Evolutionary conservation across 2,329 filamentous ascomycete species (phyloP), one percentile per base, ranked within the genome.

Genomic region (Annulohypoxylon truncatum): DNA sequence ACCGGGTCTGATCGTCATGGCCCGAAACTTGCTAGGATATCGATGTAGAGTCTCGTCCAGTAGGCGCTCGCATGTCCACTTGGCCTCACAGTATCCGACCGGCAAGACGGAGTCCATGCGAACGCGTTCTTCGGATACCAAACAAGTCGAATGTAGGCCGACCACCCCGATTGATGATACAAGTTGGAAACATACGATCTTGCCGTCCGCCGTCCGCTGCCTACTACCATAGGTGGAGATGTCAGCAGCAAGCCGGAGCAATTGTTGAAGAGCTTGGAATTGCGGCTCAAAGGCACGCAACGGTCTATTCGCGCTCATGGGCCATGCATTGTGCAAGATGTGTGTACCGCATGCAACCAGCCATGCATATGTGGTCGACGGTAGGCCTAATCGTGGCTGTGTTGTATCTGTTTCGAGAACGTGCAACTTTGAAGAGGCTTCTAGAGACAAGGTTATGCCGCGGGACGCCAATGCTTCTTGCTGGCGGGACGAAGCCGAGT

Each of bases 311-410:
- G 71, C 71, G 52, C 75, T 81, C 82, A 86, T 85, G 0, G 79
- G 80, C 82, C 83, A 87, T 0, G 83, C 84, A 40, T 82, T 84
- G 71, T 86, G 83, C 13, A 84, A 58, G 35, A 88, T 80, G 61
- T 85, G 81, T 0, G 84, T 87, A 6, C 81, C 82, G 2, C 47
- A 68, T 0, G 64, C 13, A 0, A 74, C 70, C 0, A 87, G 75
- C 0, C 54, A 18, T 0, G 71, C 29, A 66, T 86, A 85, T 1
- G 77, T 72, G 2, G 69, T 38, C 0, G 64, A n/a, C 0, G 74
- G 18, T 0, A 88, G 76, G 0, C 84, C 85, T 0, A 87, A 77
- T 2, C 69, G 61, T 0, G 79, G 75, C 28, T 82, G 80, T 0
- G 76, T 69, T 0, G 74, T 78, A 65, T 85, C 81, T 0, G 79